Evolutionary conservation across 73 alveolate genomes (phyloP).

Genomic region (Paramecium bursaria): DNA sequence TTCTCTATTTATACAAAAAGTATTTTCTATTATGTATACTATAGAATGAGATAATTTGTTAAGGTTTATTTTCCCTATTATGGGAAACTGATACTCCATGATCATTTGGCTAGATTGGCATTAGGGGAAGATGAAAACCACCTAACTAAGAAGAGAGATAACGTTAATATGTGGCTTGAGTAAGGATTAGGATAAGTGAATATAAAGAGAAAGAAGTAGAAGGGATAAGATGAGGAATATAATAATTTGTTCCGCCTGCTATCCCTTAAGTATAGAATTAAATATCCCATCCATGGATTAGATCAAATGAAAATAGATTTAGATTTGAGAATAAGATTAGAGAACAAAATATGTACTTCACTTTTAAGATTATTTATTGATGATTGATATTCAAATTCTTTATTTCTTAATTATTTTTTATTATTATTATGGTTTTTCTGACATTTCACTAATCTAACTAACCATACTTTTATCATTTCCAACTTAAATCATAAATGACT

Average conservation of each 20-base stretch:
- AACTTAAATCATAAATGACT: slow-evolving; percentile 1
- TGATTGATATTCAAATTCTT: slow-evolving; percentile 37
- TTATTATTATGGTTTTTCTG: slow-evolving; percentile 32
- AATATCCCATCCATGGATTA: slow-evolving; percentile 52
- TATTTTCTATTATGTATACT: not conserved
- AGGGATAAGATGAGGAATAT: slow-evolving; percentile 29
- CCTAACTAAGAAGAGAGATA: slow-evolving; percentile 25
- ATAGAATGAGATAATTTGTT: slow-evolving; percentile 44
- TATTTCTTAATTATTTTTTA: not conserved
- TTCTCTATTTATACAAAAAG: slow-evolving; percentile 30
- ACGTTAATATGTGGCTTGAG: slow-evolving; percentile 28
- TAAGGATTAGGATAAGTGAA: slow-evolving; percentile 23
- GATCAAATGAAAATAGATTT: slow-evolving; percentile 51
- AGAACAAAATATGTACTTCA: slow-evolving; percentile 27
- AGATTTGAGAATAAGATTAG: slow-evolving; percentile 61
- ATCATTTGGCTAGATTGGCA: slow-evolving; percentile 57
- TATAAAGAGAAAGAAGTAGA: slow-evolving; percentile 10
- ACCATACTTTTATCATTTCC: slow-evolving; percentile 42
- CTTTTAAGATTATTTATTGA: slow-evolving; percentile 47
- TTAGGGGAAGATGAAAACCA: slow-evolving; percentile 52
- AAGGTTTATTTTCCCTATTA: slow-evolving; percentile 55
- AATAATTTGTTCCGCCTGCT: slow-evolving; percentile 22
- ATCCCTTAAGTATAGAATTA: slow-evolving; percentile 41
- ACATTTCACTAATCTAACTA: slow-evolving; percentile 41
- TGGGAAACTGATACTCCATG: slow-evolving; percentile 51